phyloP scores from a whole-genome alignment of 2,329 filamentous ascomycete genomes.

The Fusarium sp. region DNA sequence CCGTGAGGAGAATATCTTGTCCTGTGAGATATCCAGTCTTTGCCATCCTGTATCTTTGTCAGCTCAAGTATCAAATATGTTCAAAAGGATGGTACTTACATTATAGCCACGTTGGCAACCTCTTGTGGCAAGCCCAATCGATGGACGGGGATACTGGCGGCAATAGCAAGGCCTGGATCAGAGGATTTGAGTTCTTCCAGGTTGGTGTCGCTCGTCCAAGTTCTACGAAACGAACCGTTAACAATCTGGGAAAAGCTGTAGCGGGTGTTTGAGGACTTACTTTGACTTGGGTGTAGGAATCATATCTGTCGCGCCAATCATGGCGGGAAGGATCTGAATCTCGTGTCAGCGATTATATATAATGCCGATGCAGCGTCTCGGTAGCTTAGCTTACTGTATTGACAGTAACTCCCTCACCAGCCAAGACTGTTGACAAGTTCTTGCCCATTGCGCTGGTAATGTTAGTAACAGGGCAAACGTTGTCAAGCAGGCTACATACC shows the following conservation, averaged over 20 bases:
- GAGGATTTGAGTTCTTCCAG: constrained; percentile 45
- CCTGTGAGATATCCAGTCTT: constrained; percentile 27
- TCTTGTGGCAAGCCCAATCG: constrained; percentile 51
- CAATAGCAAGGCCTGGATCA: constrained; percentile 52
- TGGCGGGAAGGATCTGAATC: constrained; percentile 49
- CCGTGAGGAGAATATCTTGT: constrained; percentile 16
- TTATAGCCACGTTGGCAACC: constrained; percentile 49
- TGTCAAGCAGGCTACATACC: constrained; percentile 5
- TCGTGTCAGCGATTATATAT: too few species aligned
- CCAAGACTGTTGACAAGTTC: constrained; percentile 49
- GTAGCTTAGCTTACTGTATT: constrained; percentile 47
- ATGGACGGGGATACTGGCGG: constrained; percentile 49
- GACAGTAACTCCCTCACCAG: constrained; percentile 49
- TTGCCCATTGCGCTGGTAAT: constrained; percentile 49
- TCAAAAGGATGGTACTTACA: constrained; percentile 41
- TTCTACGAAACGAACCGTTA: constrained; percentile 31
- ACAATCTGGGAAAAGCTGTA: not conserved
- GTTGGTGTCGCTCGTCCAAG: constrained; percentile 47
- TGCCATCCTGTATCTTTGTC: constrained; percentile 2
- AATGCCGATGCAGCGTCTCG: too few species aligned
- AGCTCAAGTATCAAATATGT: too few species aligned
- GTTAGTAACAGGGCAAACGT: not conserved
- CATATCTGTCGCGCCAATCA: constrained; percentile 53
- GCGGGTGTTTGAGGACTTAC: constrained; percentile 24
- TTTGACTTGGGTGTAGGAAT: constrained; percentile 48